Evolutionary conservation across 805 yeast genomes (phyloP), one percentile per base, ranked within the genome.

Genomic region (Spathaspora boniae): DNA sequence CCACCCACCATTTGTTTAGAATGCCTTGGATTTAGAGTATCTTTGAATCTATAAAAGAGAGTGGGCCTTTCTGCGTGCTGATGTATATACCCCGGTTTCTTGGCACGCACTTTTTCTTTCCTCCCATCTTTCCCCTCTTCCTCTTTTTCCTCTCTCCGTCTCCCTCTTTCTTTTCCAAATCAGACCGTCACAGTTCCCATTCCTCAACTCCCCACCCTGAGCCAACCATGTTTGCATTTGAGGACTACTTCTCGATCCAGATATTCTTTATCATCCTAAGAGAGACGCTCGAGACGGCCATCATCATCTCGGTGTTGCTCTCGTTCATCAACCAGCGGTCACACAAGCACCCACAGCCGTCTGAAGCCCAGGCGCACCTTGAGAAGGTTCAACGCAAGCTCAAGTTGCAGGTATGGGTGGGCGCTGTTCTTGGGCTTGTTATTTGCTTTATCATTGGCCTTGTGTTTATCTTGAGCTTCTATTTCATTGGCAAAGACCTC

Each of bases 331-430:
- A 76, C 45, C 88, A 83, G 50, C 75, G 76, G 25, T 61, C 50
- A 12, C 33, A 20, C 34, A 33, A 31, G 12, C 28, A 33, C n/a
- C 31, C 24, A 11, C 16, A 22, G 12, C 5, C 29, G 7, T 21
- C 34, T 2, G 9, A 16, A 5, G 23, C 21, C 9, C 19, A 23
- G 12, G 29, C 34, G 2, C 40, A 36, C 19, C 33, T 40, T 5
- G 28, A 21, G 6, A 34, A 43, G 20, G 41, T 40, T 12, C 41
- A 43, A 29, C 27, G 12, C 4, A 47, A 42, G 16, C 62, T 85
- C 33, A 73, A 73, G 38, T 48, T 77, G 5, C 96, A 88, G 51
- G 86, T 88, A 4, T 81, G 95, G 83, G 53, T 78, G 1, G 97
- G 97, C 2, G 91, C 95, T 8, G 48, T 76, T 1, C 47, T 75